phyloP scores from a whole-genome alignment of 352 stramenopile species.

The Pythium apleroticum region DNA sequence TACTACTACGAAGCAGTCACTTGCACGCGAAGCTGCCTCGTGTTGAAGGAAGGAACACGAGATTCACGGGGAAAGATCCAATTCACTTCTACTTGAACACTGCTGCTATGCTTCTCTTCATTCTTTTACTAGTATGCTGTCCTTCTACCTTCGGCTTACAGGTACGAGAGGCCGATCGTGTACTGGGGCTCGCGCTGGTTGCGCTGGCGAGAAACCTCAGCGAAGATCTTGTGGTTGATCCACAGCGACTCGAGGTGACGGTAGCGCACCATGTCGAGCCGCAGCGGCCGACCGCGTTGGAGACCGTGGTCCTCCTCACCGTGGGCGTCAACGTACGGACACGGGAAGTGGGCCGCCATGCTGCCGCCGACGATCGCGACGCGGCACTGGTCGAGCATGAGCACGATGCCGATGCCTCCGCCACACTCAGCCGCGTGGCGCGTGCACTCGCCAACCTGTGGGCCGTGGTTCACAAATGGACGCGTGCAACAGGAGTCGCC shows the following conservation, averaged over 20 bases:
- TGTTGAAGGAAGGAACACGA: too few species aligned
- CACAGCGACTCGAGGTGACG: conserved; percentile 79
- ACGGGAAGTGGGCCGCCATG: conserved; percentile 86
- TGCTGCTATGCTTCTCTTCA: background rate
- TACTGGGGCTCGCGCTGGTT: conserved; percentile 87
- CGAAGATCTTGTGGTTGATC: conserved; percentile 82
- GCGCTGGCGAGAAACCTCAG: conserved; percentile 81
- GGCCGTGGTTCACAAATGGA: conserved; percentile 71
- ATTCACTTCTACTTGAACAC: background rate
- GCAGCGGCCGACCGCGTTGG: conserved; percentile 75
- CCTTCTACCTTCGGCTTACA: conserved; percentile 41
- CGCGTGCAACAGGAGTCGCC: conserved; percentile 83
- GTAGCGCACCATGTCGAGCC: conserved; percentile 73
- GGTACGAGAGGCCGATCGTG: conserved; percentile 84
- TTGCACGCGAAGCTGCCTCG: too few species aligned
- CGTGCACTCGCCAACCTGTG: conserved; percentile 81
- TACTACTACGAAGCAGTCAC: too few species aligned
- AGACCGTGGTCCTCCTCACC: conserved; percentile 85
- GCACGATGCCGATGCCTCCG: conserved; percentile 79
- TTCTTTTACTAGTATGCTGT: background rate
- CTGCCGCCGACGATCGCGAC: conserved; percentile 80
- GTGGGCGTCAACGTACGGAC: conserved; percentile 83
- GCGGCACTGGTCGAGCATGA: conserved; percentile 84
- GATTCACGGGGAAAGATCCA: too few species aligned
- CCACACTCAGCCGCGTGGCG: conserved; percentile 83